These are phyloP conservation scores for Fusarium keratoplasticum DNA, from an alignment of 2,329 filamentous ascomycete species.

Conservation along the genomic window DNA sequence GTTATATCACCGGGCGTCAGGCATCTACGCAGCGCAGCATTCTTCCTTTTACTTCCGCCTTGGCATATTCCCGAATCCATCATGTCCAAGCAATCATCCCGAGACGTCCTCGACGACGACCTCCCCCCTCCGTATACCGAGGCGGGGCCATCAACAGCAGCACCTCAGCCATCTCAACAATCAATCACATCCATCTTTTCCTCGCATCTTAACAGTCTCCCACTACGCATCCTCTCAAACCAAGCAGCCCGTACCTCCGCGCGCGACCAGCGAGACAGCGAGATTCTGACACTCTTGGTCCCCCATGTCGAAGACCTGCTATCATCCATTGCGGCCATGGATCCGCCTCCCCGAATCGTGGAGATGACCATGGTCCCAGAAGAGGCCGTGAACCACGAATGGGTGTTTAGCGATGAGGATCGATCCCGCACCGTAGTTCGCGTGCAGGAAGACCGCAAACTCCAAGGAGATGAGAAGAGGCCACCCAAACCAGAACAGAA, in stretches of 20 bases:
- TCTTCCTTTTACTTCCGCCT: slow-evolving; percentile 1
- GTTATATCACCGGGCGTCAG: slow-evolving; percentile 12
- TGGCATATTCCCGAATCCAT: slow-evolving; percentile 2
- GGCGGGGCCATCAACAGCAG: slow-evolving; percentile 25
- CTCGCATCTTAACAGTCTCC: slow-evolving; percentile 52
- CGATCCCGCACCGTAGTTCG: slow-evolving; percentile 48
- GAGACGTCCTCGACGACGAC: slow-evolving; percentile 26
- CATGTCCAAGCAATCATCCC: slow-evolving; percentile 19
- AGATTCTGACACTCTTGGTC: slow-evolving; percentile 53
- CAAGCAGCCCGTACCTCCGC: slow-evolving; percentile 49
- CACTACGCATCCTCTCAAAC: slow-evolving; percentile 51
- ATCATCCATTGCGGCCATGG: slow-evolving; percentile 49
- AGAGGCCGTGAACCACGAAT: slow-evolving; percentile 51
- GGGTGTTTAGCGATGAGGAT: slow-evolving; percentile 51
- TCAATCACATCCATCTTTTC: slow-evolving; percentile 47
- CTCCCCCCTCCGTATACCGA: slow-evolving; percentile 42
- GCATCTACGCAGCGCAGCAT: background rate
- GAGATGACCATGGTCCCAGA: slow-evolving; percentile 61
- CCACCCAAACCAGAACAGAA: background rate
- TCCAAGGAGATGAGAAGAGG: slow-evolving; percentile 16
- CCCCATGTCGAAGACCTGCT: slow-evolving; percentile 58
- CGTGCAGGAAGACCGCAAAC: slow-evolving; percentile 38
- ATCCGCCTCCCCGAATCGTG: slow-evolving; percentile 49
- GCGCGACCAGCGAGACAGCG: slow-evolving; percentile 53
- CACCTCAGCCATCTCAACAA: background rate